Conservation (phyloP, 441 rosid genomes). For the Euphorbia corollata region DNA sequence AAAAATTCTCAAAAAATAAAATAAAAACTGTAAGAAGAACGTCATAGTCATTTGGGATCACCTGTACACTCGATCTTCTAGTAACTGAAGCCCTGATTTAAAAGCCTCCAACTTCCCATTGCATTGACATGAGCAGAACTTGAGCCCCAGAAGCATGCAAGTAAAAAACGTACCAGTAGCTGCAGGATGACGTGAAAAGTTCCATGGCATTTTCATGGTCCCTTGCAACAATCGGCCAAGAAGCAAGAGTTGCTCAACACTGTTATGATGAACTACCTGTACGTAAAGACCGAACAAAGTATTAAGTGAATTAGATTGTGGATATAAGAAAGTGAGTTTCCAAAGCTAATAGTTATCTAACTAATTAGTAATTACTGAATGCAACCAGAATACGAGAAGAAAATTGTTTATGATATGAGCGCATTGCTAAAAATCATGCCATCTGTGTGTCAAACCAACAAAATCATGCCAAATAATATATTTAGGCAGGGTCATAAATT, state of each 20-base stretch:
- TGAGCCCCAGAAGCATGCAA: conserved; percentile 93
- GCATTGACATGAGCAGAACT: conserved; percentile 80
- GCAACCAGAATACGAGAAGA: not conserved
- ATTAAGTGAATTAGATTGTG: conserved; percentile 14
- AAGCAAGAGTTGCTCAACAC: conserved; percentile 91
- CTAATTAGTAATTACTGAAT: not conserved
- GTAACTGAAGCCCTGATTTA: conserved; percentile 76
- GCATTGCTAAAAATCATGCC: not conserved
- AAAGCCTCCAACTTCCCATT: conserved; percentile 83
- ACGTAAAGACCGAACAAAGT: conserved; percentile 13
- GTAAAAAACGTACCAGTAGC: conserved; percentile 96
- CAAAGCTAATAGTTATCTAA: not conserved
- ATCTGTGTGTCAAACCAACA: too few species aligned
- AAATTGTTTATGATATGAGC: not conserved
- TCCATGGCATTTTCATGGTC: conserved; percentile 77
- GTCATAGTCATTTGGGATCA: conserved; percentile 25
- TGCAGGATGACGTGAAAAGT: conserved; percentile 92
- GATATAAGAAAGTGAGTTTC: not conserved
- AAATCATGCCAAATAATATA: too few species aligned
- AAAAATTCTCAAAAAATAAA: not conserved
- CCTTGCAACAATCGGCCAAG: conserved; percentile 91
- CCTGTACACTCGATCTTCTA: conserved; percentile 95
- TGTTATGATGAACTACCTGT: conserved; percentile 86
- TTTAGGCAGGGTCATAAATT: too few species aligned
- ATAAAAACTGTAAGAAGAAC: conserved; percentile 16